Evolutionary conservation across 129 eudicot species (phyloP).

Genomic region (sunflower (Helianthus annuus)): HanXRQr2.0-SUNRISE NC_035448.2:13751901-13752400

Average conservation of each 20-base stretch:
- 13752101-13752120: conserved; percentile 83
- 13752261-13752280: no score
- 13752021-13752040: background rate
- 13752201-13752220: no score
- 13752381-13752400: no score
- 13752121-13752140: conserved; percentile 84
- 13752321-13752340: no score
- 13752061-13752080: conserved; percentile 83
- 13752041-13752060: conserved; percentile 83
- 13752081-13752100: conserved; percentile 94
- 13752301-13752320: no score
- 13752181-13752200: no score
- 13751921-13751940: conserved; percentile 91
- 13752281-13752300: no score
- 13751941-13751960: conserved; percentile 95
- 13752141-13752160: conserved; percentile 85
- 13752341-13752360: no score
- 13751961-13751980: conserved; percentile 97
- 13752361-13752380: no score
- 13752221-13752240: no score
- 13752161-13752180: no score
- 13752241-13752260: no score
- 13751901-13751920: conserved; percentile 63
- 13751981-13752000: background rate
- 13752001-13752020: background rate